Evolutionary conservation across 768 basidiomycete genomes (phyloP).

Genomic region (Boletus insuetus): DNA sequence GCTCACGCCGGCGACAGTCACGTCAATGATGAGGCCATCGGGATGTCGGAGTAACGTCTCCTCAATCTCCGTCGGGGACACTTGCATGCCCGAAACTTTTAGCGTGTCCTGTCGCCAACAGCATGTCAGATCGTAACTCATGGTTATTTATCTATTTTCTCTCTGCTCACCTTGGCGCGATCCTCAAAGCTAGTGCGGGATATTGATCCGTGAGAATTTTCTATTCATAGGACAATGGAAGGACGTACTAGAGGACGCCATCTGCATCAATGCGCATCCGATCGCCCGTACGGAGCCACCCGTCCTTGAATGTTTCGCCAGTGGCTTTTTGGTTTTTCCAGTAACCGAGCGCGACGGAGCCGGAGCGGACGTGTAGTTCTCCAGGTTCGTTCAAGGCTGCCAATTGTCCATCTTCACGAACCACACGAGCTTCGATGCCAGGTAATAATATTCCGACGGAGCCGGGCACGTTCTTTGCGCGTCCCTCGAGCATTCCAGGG

Average conservation of each 20-base stretch:
- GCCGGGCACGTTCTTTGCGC: slow-evolving; percentile 37
- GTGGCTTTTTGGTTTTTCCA: slow-evolving; percentile 70
- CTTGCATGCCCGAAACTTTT: slow-evolving; percentile 77
- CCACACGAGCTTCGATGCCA: slow-evolving; percentile 60
- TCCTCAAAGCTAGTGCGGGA: slow-evolving; percentile 58
- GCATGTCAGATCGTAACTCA: neutral
- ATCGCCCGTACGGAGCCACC: slow-evolving; percentile 79
- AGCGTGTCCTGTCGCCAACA: slow-evolving; percentile 58
- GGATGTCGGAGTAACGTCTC: slow-evolving; percentile 61
- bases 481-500: slow-evolving; percentile 46
- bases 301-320: slow-evolving; percentile 58
- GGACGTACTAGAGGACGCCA: slow-evolving; percentile 62
- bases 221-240: neutral
- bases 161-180: slow-evolving; percentile 57
- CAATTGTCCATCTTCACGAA: slow-evolving; percentile 56
- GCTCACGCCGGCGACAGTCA: slow-evolving; percentile 68
- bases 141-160: neutral
- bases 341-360: slow-evolving; percentile 63
- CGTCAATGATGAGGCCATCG: slow-evolving; percentile 58
- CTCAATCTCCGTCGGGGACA: slow-evolving; percentile 80
- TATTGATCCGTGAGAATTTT: neutral
- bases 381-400: slow-evolving; percentile 58
- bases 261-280: slow-evolving; percentile 58
- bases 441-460: slow-evolving; percentile 60
- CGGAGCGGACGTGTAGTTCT: slow-evolving; percentile 59